Evolutionary conservation across 1,139 yeast species (phyloP).

Genomic region (Scheffersomyces segobiensis): DNA sequence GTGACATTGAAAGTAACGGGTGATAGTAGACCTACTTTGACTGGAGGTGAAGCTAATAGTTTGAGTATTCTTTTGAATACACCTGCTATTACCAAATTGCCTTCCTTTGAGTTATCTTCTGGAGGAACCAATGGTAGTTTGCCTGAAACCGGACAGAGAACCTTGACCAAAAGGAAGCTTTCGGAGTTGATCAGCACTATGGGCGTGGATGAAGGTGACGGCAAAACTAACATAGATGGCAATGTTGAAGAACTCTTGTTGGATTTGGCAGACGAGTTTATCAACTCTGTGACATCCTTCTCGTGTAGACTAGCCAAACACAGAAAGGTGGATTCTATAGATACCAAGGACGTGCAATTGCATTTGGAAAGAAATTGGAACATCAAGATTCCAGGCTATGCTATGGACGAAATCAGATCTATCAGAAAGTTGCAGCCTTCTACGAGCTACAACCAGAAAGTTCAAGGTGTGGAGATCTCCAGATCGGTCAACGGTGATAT

Average conservation of each 20-base stretch:
- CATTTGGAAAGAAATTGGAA: conserved; percentile 96
- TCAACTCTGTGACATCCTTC: conserved; percentile 83
- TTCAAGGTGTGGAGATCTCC: conserved; percentile 19
- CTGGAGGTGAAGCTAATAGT: conserved; percentile 80
- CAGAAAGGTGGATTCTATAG: conserved; percentile 84
- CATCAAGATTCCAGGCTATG: conserved; percentile 88
- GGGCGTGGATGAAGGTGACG: conserved; percentile 83
- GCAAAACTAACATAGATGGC: conserved; percentile 89
- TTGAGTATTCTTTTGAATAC: conserved; percentile 62
- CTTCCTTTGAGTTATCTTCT: conserved; percentile 69
- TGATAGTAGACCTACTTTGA: conserved; percentile 71
- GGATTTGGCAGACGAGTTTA: conserved; percentile 95
- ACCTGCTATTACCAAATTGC: conserved; percentile 76
- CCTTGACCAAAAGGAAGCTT: conserved; percentile 83
- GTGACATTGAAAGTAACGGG: conserved; percentile 53
- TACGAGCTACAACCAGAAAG: conserved; percentile 48
- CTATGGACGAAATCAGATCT: conserved; percentile 86
- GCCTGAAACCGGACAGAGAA: conserved; percentile 67
- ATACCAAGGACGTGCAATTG: conserved; percentile 85
- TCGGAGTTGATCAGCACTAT: conserved; percentile 82
- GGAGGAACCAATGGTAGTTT: conserved; percentile 27
- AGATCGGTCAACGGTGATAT: conserved; percentile 19
- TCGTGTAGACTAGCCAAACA: conserved; percentile 96
- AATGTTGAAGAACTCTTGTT: conserved; percentile 90
- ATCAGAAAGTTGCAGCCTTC: conserved; percentile 83